Percentiles rank a stretch among this genome's conserved stretches.
Conservation (phyloP, 169 alveolate species). For the Cryptosporidium viatorum region DNA sequence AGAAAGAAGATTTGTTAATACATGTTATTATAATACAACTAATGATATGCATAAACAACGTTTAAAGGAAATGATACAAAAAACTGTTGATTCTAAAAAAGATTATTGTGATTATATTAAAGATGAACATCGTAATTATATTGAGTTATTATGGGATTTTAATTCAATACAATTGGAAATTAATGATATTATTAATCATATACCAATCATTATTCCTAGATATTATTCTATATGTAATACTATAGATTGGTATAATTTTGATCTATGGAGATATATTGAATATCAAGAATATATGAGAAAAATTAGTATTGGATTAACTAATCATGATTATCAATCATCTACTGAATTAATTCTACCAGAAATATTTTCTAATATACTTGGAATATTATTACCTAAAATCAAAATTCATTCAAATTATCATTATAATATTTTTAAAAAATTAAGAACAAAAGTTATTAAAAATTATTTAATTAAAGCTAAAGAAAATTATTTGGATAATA, state of each 20-base stretch:
- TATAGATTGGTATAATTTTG: conserved; percentile 19
- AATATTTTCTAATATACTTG: not conserved
- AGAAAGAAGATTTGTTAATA: conserved; percentile 41
- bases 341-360: not conserved
- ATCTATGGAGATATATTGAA: conserved; percentile 48
- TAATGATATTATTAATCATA: conserved; percentile 4
- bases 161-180: conserved; percentile 31
- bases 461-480: not conserved
- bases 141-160: conserved; percentile 69
- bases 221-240: conserved; percentile 65
- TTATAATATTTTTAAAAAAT: conserved; percentile 3
- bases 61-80: conserved; percentile 43
- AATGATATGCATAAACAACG: conserved; percentile 36
- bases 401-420: not conserved
- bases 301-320: not conserved
- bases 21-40: conserved; percentile 11
- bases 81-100: conserved; percentile 42
- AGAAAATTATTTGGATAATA: not conserved
- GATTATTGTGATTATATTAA: conserved; percentile 52
- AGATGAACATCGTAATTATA: conserved; percentile 65
- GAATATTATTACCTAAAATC: not conserved
- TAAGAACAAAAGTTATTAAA: not conserved
- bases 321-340: not conserved
- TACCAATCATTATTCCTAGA: conserved; percentile 62
- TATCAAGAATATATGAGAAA: not conserved